A percentile compares a stretch with the other conserved stretches of the same genome.
Evolutionary conservation across 2,329 filamentous ascomycete species (phyloP).

Genomic region (Aspergillus sp.): DNA sequence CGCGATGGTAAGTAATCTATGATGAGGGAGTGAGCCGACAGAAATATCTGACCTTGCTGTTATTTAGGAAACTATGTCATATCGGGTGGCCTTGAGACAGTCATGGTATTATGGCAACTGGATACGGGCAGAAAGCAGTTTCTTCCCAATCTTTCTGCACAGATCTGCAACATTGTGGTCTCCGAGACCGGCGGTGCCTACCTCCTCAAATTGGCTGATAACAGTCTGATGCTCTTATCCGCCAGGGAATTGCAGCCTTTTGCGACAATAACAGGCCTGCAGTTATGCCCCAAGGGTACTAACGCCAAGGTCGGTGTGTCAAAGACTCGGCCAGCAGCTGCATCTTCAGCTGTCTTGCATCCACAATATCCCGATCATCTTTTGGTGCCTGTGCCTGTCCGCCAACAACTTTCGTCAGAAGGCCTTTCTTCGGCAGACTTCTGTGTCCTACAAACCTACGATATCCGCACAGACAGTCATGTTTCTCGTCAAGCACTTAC

Average conservation of each 20-base stretch:
- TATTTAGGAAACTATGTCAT: constrained; percentile 77
- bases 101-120: constrained; percentile 88
- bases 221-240: constrained; percentile 85
- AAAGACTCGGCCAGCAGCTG: constrained; percentile 2
- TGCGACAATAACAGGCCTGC: constrained; percentile 79
- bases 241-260: constrained; percentile 85
- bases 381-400: constrained; percentile 64
- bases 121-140: constrained; percentile 80
- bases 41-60: constrained; percentile 27
- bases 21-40: background rate
- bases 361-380: constrained; percentile 63
- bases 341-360: constrained; percentile 58
- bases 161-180: constrained; percentile 80
- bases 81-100: constrained; percentile 87
- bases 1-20: constrained; percentile 65
- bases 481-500: constrained; percentile 85
- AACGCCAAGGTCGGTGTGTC: constrained; percentile 44
- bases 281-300: constrained; percentile 51
- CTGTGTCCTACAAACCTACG: constrained; percentile 72
- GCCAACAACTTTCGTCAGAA: constrained; percentile 40
- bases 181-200: constrained; percentile 80
- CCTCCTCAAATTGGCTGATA: constrained; percentile 81
- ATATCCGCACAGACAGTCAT: constrained; percentile 75
- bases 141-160: constrained; percentile 84
- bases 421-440: constrained; percentile 53